Conservation (phyloP, 2,329 filamentous ascomycete species). For the Rhytidhysteron rufulum region DNA sequence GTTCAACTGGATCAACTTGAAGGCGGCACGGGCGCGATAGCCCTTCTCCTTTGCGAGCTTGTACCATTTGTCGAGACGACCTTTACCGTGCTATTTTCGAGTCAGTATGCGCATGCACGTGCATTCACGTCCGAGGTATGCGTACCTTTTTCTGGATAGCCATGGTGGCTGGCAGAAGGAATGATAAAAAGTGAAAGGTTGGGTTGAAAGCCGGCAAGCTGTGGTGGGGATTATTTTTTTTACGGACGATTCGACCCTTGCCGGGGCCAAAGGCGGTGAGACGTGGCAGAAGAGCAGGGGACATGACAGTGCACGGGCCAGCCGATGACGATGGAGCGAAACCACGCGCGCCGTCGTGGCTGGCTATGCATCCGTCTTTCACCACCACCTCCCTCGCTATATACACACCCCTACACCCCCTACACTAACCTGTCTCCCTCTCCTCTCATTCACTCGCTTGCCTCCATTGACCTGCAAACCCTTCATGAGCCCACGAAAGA, state of each 20-base stretch:
- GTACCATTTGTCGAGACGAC: slow-evolving; percentile 98
- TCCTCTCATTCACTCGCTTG: slow-evolving; percentile 6
- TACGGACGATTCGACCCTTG: background rate
- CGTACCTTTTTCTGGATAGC: slow-evolving; percentile 86
- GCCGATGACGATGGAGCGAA: slow-evolving; percentile 3
- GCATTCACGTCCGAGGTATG: no score
- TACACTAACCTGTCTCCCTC: slow-evolving; percentile 3
- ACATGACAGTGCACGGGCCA: background rate
- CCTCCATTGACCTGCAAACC: slow-evolving; percentile 5
- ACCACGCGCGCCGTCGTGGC: no score
- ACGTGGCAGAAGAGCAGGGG: slow-evolving; percentile 15
- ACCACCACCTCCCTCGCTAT: background rate
- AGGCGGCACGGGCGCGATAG: slow-evolving; percentile 90
- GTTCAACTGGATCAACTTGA: slow-evolving; percentile 97
- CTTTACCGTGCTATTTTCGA: slow-evolving; percentile 87
- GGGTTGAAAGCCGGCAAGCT: no score
- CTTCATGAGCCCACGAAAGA: slow-evolving; percentile 39
- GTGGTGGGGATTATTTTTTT: background rate
- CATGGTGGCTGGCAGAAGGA: slow-evolving; percentile 52
- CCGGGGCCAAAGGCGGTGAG: slow-evolving; percentile 7
- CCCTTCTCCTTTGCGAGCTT: slow-evolving; percentile 98
- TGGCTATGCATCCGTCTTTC: no score
- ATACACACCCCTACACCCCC: background rate
- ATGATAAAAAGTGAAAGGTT: no score
- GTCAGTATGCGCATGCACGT: no score